phyloP scores from a whole-genome alignment of 2,329 filamentous ascomycete species.

The Fusarium sarcochroum region DNA sequence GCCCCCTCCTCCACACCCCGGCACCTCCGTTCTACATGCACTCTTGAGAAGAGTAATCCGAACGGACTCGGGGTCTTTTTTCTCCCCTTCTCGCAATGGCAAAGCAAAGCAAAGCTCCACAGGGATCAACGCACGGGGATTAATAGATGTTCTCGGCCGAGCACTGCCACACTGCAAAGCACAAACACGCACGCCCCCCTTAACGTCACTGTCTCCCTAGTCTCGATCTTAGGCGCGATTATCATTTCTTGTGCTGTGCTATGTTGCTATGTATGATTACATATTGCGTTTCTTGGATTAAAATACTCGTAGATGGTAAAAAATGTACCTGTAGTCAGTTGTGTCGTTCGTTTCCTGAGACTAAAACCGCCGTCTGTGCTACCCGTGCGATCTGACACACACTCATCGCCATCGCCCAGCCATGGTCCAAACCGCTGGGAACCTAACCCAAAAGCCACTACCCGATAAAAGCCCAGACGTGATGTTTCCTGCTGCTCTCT shows the following conservation, averaged over 20 bases:
- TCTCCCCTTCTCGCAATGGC: not conserved
- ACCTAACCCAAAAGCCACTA: conserved; percentile 16
- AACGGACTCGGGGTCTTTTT: conserved; percentile 17
- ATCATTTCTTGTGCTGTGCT: conserved; percentile 13
- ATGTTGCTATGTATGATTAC: conserved; percentile 15
- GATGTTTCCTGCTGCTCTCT: not conserved
- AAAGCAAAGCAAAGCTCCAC: not conserved
- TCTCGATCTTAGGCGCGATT: conserved; percentile 24
- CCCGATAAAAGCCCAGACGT: conserved; percentile 10
- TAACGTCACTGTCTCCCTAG: conserved; percentile 38
- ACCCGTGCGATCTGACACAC: conserved; percentile 20
- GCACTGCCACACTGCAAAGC: conserved; percentile 35
- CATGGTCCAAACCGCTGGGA: conserved; percentile 7
- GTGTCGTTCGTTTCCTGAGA: conserved; percentile 8
- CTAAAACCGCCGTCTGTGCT: conserved; percentile 19
- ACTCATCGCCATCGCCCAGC: conserved; percentile 12
- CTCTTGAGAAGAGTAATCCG: not conserved
- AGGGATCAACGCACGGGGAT: conserved; percentile 9
- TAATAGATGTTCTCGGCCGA: conserved; percentile 44
- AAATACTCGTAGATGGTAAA: conserved; percentile 6
- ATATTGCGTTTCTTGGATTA: conserved; percentile 25
- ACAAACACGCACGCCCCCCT: conserved; percentile 9
- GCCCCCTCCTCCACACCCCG: conserved; percentile 21
- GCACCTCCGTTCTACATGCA: conserved; percentile 13
- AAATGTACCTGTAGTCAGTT: conserved; percentile 17